Base-by-base conservation (phyloP, 2,329 filamentous ascomycete species). In the Cladophialophora carrionii region DNA sequence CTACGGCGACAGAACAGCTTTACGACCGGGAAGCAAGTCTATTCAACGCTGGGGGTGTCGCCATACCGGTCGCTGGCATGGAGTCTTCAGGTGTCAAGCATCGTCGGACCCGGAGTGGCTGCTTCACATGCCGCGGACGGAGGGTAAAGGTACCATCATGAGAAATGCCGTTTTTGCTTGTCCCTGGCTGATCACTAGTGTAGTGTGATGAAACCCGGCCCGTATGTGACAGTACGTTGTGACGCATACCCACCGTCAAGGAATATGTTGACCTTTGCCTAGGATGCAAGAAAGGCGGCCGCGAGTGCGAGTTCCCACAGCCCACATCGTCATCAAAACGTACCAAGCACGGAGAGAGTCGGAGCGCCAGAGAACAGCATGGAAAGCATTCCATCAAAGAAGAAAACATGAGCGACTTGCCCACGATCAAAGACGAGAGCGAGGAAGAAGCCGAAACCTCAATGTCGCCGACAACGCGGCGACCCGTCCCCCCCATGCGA, bases 181-280 rank as follows among this genome's bases (percentile, higher is more conserved):
- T 31, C 43, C 9, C 53, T 53, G 20, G 57, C 58, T 64, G 43
- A 37, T 31, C 22, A 22, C 55, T 37, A n/a, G 51, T 54, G 57
- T 69, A 96, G 90, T 99, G 95, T 76, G 95, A 98, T 76, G 95
- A 99, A 78, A 85, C 83, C 24, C 90, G 88, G 72, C 95, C 95
- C 12, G 84, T 90, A 60, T 98, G 95, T 78, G 93, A 97, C 75
- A 79, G 85, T 86, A 76, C 74, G 84, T 81, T 31, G 29, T 24
- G 26, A 29, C 6, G 24, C 22, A 14, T 29, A 20, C 22, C 26
- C 52, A 17, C 37, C 12, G 57, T 53, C 41, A 60, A 54, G 52
- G 56, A 52, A 61, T 14, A 26, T 66, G 52, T 52, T 63, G 32
- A 67, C 51, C 64, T 43, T 43, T 37, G 41, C 49, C 53, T 71